phyloP scores from a whole-genome alignment of 306 rosid genomes.

The Begonia fuchsioides region DNA sequence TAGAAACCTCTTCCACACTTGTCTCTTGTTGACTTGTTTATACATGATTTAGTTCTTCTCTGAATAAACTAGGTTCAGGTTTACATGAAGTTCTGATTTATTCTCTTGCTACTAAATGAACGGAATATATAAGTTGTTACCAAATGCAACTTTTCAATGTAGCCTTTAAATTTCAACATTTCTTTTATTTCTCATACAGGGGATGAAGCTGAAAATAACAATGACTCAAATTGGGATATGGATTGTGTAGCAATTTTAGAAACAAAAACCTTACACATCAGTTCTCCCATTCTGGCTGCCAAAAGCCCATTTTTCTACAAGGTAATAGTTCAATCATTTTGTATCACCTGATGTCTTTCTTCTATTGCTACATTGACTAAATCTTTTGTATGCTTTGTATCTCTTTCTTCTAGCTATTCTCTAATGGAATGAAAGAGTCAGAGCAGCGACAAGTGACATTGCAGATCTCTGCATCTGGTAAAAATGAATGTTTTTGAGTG shows the following conservation, averaged over 20 bases:
- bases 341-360: background rate
- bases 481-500: background rate
- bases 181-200: background rate
- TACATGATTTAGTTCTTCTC: too few species aligned
- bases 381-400: conserved; percentile 7
- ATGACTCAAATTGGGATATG: conserved; percentile 62
- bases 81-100: too few species aligned
- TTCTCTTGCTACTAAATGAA: too few species aligned
- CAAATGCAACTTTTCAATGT: too few species aligned
- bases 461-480: conserved; percentile 84
- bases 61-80: too few species aligned
- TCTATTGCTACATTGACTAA: conserved; percentile 2
- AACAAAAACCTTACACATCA: conserved; percentile 74
- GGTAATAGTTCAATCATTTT: conserved; percentile 21
- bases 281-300: conserved; percentile 96
- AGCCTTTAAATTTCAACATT: background rate
- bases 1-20: too few species aligned
- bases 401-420: conserved; percentile 48
- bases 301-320: conserved; percentile 92
- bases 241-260: conserved; percentile 48
- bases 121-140: too few species aligned
- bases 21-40: too few species aligned
- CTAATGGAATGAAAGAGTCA: conserved; percentile 97
- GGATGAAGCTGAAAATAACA: conserved; percentile 15
- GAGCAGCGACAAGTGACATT: conserved; percentile 80